A percentile compares a stretch with the other conserved stretches of the same genome.
Evolutionary conservation across 2,329 filamentous ascomycete genomes (phyloP).

Genomic region (Penicillium brevicompactum): DNA sequence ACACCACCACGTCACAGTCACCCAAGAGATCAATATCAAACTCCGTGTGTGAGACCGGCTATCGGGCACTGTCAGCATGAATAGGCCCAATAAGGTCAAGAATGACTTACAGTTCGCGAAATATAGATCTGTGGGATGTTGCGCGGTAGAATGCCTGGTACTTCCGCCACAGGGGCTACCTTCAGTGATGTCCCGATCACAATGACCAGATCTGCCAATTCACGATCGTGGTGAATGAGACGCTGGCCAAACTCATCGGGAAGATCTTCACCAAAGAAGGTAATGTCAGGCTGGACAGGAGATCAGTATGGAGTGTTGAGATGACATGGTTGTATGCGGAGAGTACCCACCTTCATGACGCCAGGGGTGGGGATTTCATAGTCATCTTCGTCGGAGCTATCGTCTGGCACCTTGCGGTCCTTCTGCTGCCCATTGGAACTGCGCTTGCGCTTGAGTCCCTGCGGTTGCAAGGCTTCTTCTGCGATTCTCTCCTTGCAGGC

Average conservation of each 20-base stretch:
- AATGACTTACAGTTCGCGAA: constrained; percentile 65
- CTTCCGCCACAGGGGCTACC: constrained; percentile 91
- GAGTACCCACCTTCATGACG: constrained; percentile 68
- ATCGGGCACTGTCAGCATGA: constrained; percentile 9
- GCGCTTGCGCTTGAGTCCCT: constrained; percentile 56
- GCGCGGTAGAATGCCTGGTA: constrained; percentile 77
- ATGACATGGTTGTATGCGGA: not conserved
- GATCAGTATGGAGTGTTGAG: constrained; percentile 8
- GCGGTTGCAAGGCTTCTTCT: constrained; percentile 43
- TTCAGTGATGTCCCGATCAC: constrained; percentile 97
- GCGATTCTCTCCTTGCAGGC: constrained; percentile 63
- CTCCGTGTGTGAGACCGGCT: constrained; percentile 82
- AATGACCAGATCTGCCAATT: constrained; percentile 82
- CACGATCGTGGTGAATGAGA: constrained; percentile 77
- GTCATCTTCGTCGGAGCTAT: constrained; percentile 60
- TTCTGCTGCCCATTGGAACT: constrained; percentile 49
- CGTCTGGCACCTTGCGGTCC: constrained; percentile 57
- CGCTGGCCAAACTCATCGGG: constrained; percentile 80
- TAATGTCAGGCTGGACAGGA: constrained; percentile 75
- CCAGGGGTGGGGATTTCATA: constrained; percentile 70
- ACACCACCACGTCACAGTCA: constrained; percentile 87
- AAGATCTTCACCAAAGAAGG: constrained; percentile 91
- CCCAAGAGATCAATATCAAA: constrained; percentile 97
- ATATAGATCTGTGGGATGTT: constrained; percentile 89
- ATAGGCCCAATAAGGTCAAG: not conserved